Evolutionary conservation across 2,329 filamentous ascomycete genomes (phyloP), one percentile per base, ranked within the genome.

Genomic region (Intubia oerlemansii): DNA sequence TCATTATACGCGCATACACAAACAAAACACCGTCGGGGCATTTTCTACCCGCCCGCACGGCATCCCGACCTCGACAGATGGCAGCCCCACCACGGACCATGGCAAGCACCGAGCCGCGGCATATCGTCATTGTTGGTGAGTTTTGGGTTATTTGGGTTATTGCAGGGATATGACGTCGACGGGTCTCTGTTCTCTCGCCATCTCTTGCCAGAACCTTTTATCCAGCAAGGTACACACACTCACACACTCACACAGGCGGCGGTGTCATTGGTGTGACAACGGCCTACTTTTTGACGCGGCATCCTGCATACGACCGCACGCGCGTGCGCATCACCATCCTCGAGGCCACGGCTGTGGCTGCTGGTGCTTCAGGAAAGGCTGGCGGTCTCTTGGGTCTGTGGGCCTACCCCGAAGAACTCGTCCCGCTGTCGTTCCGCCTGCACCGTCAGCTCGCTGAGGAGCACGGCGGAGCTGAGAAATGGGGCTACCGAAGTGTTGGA

Each of bases 351-450:
- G 12, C 71, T 25, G 73, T 95, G 38, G 88, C 88, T 6, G 69
- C 80, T n/a, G 85, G 79, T 15, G 85, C 88, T 21, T 92, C 82
- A 7, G 88, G 88, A 23, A 95, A 93, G 53, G 85, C 88, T 1
- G 88, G 88, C 11, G 88, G 88, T 1, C 59, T 98, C 5, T 62
- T 98, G 14, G 88, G 74, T 1, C 57, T 84, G 11, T 95, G 85
- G 82, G 88, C 85, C 1, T 93, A 92, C 44, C 88, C 88, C 0
- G 59, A 57, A 32, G 74, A 66, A 41, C 68, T 95, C 22, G 85
- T 93, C 1, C 79, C 79, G 1, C 56, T 95, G 24, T 90, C 79
- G 33, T 95, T 82, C 50, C 63, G 62, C 27, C 58, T 95, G 11
- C 88, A 95, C 44, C 65, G 68, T 19, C 69, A 92, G 42, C 59